Evolutionary conservation across 352 stramenopile species (phyloP).

Genomic region (Globisporangium perplexum): DNA sequence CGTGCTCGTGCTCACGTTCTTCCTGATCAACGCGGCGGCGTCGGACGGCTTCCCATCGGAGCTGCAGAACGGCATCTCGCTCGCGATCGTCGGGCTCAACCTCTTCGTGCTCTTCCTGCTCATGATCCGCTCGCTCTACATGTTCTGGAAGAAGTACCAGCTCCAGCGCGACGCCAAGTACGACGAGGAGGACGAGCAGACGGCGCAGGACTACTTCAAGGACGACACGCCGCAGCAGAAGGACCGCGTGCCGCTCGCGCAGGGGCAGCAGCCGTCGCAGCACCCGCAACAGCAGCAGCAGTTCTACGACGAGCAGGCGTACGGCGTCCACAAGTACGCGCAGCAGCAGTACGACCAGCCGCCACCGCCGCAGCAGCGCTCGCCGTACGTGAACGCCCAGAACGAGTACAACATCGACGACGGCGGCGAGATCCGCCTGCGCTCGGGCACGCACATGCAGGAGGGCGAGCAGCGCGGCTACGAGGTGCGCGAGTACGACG

Average conservation of each 20-base stretch:
- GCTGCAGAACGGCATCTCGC: conserved; percentile 62
- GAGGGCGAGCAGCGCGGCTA: conserved; percentile 16
- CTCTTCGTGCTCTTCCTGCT: conserved; percentile 60
- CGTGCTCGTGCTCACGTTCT: conserved; percentile 66
- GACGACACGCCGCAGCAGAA: conserved; percentile 50
- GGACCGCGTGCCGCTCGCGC: conserved; percentile 11
- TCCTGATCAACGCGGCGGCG: conserved; percentile 51
- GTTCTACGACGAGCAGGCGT: background rate
- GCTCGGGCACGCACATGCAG: conserved; percentile 43
- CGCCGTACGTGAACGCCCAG: conserved; percentile 34
- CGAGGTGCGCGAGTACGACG: conserved; percentile 34
- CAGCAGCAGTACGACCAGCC: background rate
- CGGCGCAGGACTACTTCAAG: conserved; percentile 59
- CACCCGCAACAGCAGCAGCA: conserved; percentile 11
- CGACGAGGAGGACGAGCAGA: conserved; percentile 53
- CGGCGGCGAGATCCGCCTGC: conserved; percentile 46
- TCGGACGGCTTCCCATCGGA: conserved; percentile 50
- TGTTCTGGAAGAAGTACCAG: conserved; percentile 69
- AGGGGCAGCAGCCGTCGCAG: conserved; percentile 5
- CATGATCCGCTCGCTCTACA: conserved; percentile 63
- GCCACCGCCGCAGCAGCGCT: conserved; percentile 14
- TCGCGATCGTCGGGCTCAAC: conserved; percentile 65
- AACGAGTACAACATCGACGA: conserved; percentile 18
- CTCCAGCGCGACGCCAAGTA: conserved; percentile 54
- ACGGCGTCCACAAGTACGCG: background rate